Conservation (phyloP, 2,329 filamentous ascomycete genomes). For the Hypoxylon rubiginosum region DNA sequence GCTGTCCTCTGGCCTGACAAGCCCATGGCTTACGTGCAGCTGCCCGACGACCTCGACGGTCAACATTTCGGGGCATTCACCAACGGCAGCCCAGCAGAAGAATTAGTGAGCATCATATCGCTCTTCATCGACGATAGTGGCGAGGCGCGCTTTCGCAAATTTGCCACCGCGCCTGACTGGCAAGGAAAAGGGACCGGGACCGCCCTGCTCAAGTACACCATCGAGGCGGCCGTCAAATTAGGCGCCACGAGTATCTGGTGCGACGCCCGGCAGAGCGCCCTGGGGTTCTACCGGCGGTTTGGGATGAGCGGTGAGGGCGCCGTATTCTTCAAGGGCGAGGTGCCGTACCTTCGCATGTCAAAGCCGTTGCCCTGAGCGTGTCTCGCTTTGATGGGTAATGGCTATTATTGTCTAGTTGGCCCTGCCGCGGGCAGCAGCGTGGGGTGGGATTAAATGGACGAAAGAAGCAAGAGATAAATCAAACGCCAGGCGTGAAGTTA, state of each 20-base stretch:
- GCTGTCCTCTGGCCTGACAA: slow-evolving; percentile 46
- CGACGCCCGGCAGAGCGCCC: slow-evolving; percentile 44
- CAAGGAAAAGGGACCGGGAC: slow-evolving; percentile 45
- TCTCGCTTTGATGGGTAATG: slow-evolving; percentile 1
- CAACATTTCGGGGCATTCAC: slow-evolving; percentile 45
- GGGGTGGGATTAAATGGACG: slow-evolving; percentile 24
- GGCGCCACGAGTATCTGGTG: slow-evolving; percentile 45
- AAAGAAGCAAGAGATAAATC: too few species aligned
- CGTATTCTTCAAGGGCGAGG: slow-evolving; percentile 43
- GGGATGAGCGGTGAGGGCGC: slow-evolving; percentile 43
- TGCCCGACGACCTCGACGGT: slow-evolving; percentile 41
- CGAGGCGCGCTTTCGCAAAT: slow-evolving; percentile 46
- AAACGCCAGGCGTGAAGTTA: slow-evolving; percentile 30
- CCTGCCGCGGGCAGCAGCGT: slow-evolving; percentile 5
- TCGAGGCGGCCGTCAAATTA: slow-evolving; percentile 38
- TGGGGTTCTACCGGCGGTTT: slow-evolving; percentile 45
- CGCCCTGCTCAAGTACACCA: slow-evolving; percentile 38
- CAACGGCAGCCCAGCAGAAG: slow-evolving; percentile 15
- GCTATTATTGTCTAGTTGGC: background rate
- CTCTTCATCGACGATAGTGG: slow-evolving; percentile 41
- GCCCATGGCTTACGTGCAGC: slow-evolving; percentile 43
- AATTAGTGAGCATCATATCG: slow-evolving; percentile 44
- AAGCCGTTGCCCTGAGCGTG: slow-evolving; percentile 27
- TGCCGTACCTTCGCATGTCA: slow-evolving; percentile 44
- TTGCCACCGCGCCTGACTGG: slow-evolving; percentile 43